phyloP scores from a whole-genome alignment of 176 grass and related monocot species.

The Avena eriantha region DNA sequence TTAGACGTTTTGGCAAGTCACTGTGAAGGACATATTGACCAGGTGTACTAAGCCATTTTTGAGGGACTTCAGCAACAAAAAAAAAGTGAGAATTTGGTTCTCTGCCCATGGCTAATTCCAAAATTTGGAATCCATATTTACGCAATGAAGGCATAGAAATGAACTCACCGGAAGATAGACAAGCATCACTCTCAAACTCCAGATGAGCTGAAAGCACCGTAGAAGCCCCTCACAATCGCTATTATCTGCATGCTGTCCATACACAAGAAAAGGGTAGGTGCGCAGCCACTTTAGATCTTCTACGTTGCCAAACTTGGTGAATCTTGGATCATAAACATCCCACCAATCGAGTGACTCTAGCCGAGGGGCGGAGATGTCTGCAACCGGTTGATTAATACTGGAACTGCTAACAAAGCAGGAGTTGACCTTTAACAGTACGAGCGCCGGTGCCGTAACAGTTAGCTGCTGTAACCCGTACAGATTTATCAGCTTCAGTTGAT shows the following conservation, averaged over 20 bases:
- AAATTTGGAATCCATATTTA: not conserved
- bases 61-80: not conserved
- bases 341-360: not conserved
- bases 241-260: not conserved
- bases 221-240: not conserved
- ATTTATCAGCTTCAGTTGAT: not conserved
- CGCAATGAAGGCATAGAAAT: not conserved
- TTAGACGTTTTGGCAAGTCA: not conserved
- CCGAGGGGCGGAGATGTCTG: not conserved
- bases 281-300: not conserved
- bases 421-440: not conserved
- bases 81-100: not conserved
- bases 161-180: slow-evolving; percentile 2
- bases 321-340: slow-evolving; percentile 8
- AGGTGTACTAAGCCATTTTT: not conserved
- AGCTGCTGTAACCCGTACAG: not conserved
- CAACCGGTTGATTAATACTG: not conserved
- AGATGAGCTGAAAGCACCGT: not conserved
- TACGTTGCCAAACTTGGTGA: not conserved
- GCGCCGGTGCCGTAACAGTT: not conserved
- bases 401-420: not conserved
- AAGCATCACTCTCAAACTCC: not conserved
- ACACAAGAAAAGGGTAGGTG: not conserved
- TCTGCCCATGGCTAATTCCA: too few relatives aligned
- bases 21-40: not conserved